phyloP scores from a whole-genome alignment of 805 yeast genomes.

The Yueomyces sp. region DNA sequence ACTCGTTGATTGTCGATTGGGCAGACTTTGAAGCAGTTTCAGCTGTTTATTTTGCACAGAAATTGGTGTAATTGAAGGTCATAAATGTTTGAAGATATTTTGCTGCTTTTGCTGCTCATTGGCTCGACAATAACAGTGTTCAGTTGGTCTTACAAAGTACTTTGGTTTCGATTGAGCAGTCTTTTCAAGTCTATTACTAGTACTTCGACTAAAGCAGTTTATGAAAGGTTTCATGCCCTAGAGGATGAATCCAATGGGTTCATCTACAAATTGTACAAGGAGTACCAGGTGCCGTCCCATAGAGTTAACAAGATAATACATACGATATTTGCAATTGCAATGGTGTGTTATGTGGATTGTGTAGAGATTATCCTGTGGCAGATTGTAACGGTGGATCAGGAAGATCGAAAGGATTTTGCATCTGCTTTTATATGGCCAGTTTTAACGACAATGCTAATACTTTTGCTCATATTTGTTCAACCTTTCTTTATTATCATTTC shows the following conservation, averaged over 20 bases:
- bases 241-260: conserved; percentile 9
- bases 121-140: conserved; percentile 2
- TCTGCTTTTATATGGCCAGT: conserved; percentile 19
- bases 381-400: conserved; percentile 13
- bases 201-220: conserved; percentile 1
- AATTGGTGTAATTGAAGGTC: not conserved
- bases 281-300: conserved; percentile 19
- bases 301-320: conserved; percentile 9
- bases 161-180: conserved; percentile 6
- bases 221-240: conserved; percentile 1
- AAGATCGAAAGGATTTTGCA: conserved; percentile 9
- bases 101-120: conserved; percentile 3
- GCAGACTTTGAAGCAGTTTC: too few relatives aligned
- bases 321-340: conserved; percentile 15
- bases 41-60: too few relatives aligned
- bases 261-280: conserved; percentile 17
- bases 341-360: conserved; percentile 16
- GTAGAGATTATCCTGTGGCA: conserved; percentile 24
- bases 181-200: conserved; percentile 8
- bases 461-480: conserved; percentile 15
- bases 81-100: conserved; percentile 1
- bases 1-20: too few relatives aligned
- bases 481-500: conserved; percentile 20
- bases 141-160: conserved; percentile 4
- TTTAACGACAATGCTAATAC: conserved; percentile 9